Evolutionary conservation across 257 asterid species (phyloP).

Genomic region (Solanum sitiens): DNA sequence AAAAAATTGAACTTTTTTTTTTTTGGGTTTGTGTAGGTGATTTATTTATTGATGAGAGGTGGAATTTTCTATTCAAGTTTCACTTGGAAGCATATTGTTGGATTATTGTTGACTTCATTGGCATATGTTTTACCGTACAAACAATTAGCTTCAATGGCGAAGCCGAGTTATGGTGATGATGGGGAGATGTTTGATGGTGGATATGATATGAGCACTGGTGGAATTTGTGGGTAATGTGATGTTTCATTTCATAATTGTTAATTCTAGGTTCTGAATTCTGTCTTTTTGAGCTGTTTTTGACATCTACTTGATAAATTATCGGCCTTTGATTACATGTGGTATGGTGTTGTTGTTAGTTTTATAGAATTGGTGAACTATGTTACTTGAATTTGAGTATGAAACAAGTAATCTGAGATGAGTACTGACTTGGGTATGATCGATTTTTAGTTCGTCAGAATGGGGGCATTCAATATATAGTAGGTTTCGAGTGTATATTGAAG

Average conservation of each 20-base stretch:
- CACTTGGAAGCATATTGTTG: slow-evolving; percentile 74
- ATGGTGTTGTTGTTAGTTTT: neutral
- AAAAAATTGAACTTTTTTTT: neutral
- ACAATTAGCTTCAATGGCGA: slow-evolving; percentile 77
- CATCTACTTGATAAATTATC: neutral
- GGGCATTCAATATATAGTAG: neutral
- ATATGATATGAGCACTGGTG: slow-evolving; percentile 85
- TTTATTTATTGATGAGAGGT: slow-evolving; percentile 58
- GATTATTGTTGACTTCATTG: slow-evolving; percentile 59
- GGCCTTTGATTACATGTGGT: neutral
- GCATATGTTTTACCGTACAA: slow-evolving; percentile 76
- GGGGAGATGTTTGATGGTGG: slow-evolving; percentile 96
- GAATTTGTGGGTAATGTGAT: slow-evolving; percentile 70
- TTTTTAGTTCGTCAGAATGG: neutral
- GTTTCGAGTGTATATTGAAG: neutral
- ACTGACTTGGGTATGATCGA: neutral
- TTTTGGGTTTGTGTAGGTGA: slow-evolving; percentile 23
- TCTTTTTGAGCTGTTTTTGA: neutral
- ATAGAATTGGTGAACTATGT: neutral
- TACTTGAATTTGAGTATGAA: neutral
- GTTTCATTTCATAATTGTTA: neutral
- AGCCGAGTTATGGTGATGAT: slow-evolving; percentile 43
- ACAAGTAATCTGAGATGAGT: neutral
- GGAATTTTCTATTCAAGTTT: slow-evolving; percentile 75
- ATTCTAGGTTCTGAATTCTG: neutral